Evolutionary conservation across 768 basidiomycete species (phyloP).

Genomic region (Leccinellum rugosiceps): DNA sequence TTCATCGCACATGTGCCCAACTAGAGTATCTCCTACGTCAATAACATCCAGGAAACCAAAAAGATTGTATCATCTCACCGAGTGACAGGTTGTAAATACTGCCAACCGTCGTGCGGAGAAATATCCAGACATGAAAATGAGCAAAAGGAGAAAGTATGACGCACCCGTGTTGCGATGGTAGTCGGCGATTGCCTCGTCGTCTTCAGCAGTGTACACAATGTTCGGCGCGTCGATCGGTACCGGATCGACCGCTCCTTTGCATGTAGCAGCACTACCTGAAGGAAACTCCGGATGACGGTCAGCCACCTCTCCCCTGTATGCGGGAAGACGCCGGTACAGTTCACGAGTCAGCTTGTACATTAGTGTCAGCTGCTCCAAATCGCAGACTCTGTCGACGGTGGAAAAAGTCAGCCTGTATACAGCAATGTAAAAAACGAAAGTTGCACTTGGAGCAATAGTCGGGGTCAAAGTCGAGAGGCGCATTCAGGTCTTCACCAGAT

Average conservation of each 20-base stretch:
- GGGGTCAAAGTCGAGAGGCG: conserved; percentile 43
- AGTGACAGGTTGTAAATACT: neutral
- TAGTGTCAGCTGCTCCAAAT: conserved; percentile 46
- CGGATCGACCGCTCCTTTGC: conserved; percentile 17
- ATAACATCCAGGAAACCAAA: neutral
- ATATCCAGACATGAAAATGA: neutral
- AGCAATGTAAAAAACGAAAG: neutral
- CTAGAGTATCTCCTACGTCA: neutral
- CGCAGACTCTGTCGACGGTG: conserved; percentile 25
- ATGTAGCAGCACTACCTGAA: conserved; percentile 25
- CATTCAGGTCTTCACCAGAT: conserved; percentile 39
- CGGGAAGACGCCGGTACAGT: conserved; percentile 49
- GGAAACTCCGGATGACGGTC: conserved; percentile 30
- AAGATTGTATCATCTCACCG: neutral
- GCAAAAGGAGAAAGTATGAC: neutral
- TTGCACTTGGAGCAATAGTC: conserved; percentile 43
- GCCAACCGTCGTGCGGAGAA: neutral
- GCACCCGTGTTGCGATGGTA: neutral
- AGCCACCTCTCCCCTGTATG: conserved; percentile 20
- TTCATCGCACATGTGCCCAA: conserved; percentile 66
- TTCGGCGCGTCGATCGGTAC: neutral
- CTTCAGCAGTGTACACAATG: neutral
- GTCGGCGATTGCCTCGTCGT: neutral
- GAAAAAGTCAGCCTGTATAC: neutral
- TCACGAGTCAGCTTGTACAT: conserved; percentile 56